These are phyloP conservation scores for Aspergillus sp. DNA, from an alignment of 2,329 filamentous ascomycete genomes.

Conservation along the genomic window DNA sequence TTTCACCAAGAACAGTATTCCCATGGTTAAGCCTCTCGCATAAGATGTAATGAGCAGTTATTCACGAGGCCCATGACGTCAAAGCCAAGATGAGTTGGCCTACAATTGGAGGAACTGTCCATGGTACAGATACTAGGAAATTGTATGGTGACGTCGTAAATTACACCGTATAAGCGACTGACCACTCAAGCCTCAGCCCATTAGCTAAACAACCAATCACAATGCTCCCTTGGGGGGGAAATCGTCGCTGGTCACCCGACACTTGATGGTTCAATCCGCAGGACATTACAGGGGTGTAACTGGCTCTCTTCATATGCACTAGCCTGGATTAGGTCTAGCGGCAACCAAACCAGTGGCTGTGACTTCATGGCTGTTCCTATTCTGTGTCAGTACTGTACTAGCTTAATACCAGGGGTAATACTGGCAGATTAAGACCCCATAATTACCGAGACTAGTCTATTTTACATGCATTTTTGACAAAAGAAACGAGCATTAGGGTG, in stretches of 20 bases:
- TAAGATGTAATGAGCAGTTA: too few relatives aligned
- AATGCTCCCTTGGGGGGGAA: constrained; percentile 22
- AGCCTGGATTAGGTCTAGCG: too few relatives aligned
- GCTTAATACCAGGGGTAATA: not conserved
- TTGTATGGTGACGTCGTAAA: not conserved
- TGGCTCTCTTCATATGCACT: not conserved
- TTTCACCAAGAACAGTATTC: too few relatives aligned
- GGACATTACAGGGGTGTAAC: not conserved
- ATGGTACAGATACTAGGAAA: too few relatives aligned
- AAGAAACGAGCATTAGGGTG: not conserved
- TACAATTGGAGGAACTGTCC: too few relatives aligned
- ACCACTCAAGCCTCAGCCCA: not conserved
- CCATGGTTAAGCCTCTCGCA: too few relatives aligned
- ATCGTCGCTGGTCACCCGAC: constrained; percentile 36
- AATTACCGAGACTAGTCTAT: not conserved
- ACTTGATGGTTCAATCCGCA: not conserved
- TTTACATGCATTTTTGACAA: not conserved
- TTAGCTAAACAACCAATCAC: constrained; percentile 18
- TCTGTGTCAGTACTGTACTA: not conserved
- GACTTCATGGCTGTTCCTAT: not conserved
- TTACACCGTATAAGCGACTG: not conserved
- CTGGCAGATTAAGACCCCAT: not conserved
- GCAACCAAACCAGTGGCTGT: constrained; percentile 2
- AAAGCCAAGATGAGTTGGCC: too few relatives aligned
- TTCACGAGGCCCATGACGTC: too few relatives aligned